phyloP scores from a whole-genome alignment of 768 basidiomycete genomes.

The Pisolithus tinctorius region DNA sequence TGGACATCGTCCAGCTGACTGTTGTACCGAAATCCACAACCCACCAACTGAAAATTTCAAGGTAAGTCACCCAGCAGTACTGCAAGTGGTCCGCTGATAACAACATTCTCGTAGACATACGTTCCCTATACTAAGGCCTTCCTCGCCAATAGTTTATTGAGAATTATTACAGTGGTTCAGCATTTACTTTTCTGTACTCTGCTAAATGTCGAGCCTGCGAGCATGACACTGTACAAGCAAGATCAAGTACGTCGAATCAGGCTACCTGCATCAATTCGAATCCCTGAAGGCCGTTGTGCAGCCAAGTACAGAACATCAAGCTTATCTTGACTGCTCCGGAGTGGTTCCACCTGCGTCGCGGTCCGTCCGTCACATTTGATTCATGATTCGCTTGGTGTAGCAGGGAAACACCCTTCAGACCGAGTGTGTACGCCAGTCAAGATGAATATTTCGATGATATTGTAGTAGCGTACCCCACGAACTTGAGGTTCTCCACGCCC shows the following conservation, averaged over 20 bases:
- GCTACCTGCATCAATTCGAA: slow-evolving; percentile 60
- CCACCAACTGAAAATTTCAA: slow-evolving; percentile 22
- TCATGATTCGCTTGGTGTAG: neutral
- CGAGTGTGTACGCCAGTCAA: slow-evolving; percentile 13
- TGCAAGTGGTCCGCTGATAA: neutral
- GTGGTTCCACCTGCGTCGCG: slow-evolving; percentile 67
- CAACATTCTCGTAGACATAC: slow-evolving; percentile 14
- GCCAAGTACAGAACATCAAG: slow-evolving; percentile 60
- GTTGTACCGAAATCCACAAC: slow-evolving; percentile 13
- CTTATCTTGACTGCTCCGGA: slow-evolving; percentile 65
- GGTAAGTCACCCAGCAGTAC: slow-evolving; percentile 1
- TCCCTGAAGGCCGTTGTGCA: slow-evolving; percentile 51
- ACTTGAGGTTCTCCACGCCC: slow-evolving; percentile 37
- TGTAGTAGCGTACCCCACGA: slow-evolving; percentile 40
- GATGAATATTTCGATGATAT: slow-evolving; percentile 46
- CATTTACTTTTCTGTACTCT: neutral
- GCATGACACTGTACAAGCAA: slow-evolving; percentile 40
- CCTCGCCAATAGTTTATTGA: slow-evolving; percentile 10
- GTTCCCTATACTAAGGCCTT: slow-evolving; percentile 20
- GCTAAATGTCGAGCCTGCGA: slow-evolving; percentile 15
- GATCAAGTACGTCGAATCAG: slow-evolving; percentile 53
- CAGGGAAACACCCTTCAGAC: slow-evolving; percentile 18
- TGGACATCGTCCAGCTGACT: neutral
- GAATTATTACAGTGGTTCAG: neutral
- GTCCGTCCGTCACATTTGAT: slow-evolving; percentile 23